Conservation (phyloP, 495 filamentous ascomycete species). For the Glarea lozoyensis region DNA sequence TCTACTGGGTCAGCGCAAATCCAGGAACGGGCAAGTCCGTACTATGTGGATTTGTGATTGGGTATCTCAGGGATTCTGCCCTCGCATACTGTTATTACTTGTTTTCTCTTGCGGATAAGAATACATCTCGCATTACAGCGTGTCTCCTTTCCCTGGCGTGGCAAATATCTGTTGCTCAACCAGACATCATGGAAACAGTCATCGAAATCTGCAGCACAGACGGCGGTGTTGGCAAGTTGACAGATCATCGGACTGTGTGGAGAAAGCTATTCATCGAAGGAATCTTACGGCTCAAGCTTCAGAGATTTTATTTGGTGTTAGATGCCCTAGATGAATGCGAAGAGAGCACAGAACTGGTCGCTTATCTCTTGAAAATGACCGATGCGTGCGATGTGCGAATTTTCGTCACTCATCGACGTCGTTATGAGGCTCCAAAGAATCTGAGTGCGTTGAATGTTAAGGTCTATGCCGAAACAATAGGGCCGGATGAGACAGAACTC, state of each 20-base stretch:
- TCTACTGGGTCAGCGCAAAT: constrained; percentile 26
- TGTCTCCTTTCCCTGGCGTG: constrained; percentile 30
- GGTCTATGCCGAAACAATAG: too few species aligned
- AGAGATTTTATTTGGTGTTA: constrained; percentile 35
- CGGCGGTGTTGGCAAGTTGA: constrained; percentile 14
- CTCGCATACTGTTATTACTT: constrained; percentile 29
- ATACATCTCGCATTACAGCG: constrained; percentile 18
- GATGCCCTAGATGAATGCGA: constrained; percentile 34
- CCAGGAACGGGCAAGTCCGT: constrained; percentile 29
- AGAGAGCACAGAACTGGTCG: constrained; percentile 2
- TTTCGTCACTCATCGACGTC: constrained; percentile 10
- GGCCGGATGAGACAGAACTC: too few species aligned
- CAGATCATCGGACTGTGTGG: constrained; percentile 28
- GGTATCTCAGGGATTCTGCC: too few species aligned
- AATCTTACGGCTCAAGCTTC: too few species aligned
- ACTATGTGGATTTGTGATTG: constrained; percentile 21
- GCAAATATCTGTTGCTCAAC: constrained; percentile 27
- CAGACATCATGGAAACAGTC: constrained; percentile 13
- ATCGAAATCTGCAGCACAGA: constrained; percentile 18
- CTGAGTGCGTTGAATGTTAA: too few species aligned
- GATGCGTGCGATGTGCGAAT: constrained; percentile 5
- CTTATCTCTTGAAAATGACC: constrained; percentile 7
- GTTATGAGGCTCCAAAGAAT: too few species aligned
- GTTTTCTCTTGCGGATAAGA: constrained; percentile 26
- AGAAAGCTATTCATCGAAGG: constrained; percentile 30